Evolutionary conservation across 1,139 yeast genomes (phyloP).

Genomic region (Pichia sp.): DNA sequence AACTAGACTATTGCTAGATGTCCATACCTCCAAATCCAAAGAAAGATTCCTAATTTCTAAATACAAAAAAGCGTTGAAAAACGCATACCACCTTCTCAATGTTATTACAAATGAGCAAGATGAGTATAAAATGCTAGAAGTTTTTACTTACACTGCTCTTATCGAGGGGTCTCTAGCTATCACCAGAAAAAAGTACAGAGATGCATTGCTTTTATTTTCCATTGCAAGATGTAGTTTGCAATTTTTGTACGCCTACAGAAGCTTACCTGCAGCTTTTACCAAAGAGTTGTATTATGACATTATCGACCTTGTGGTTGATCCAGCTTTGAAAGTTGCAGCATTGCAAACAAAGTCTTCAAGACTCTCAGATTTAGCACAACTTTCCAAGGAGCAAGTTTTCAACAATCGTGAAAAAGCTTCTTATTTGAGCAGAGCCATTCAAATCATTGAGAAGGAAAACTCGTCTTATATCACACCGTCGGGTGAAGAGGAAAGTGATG

Average conservation of each 20-base stretch:
- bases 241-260: constrained; percentile 37
- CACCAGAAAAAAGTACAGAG: constrained; percentile 55
- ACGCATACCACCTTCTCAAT: constrained; percentile 42
- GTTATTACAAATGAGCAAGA: constrained; percentile 35
- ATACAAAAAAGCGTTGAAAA: constrained; percentile 57
- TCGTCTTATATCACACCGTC: constrained; percentile 40
- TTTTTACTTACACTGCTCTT: constrained; percentile 57
- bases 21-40: constrained; percentile 47
- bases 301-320: constrained; percentile 61
- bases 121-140: constrained; percentile 45
- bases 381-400: constrained; percentile 42
- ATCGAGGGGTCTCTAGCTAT: constrained; percentile 58
- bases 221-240: constrained; percentile 61
- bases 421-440: constrained; percentile 38
- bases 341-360: constrained; percentile 28
- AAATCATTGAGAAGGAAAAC: constrained; percentile 41
- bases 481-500: constrained; percentile 27
- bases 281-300: constrained; percentile 53
- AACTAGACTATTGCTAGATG: constrained; percentile 53
- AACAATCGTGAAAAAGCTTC: constrained; percentile 32
- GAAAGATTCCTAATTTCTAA: constrained; percentile 59
- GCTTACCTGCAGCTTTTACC: constrained; percentile 16
- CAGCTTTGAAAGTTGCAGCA: constrained; percentile 55
- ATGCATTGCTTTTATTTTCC: constrained; percentile 51
- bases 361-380: constrained; percentile 43